A percentile compares a stretch with the other conserved stretches of the same genome.
Conservation (phyloP, 352 stramenopile genomes). For the Phytophthora pinifolia region DNA sequence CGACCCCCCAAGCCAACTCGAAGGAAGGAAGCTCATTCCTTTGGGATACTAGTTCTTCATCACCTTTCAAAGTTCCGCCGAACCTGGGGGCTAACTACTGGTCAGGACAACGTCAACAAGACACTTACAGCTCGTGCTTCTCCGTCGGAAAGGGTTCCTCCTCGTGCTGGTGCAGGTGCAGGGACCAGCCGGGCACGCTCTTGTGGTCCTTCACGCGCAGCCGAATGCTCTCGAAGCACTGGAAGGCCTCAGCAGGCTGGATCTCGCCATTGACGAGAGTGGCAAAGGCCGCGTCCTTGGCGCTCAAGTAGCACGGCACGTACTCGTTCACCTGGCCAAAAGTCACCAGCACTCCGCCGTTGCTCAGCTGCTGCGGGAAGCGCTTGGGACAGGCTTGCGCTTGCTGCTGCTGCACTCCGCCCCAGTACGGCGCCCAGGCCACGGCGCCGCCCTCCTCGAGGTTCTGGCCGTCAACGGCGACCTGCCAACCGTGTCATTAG, state of each 20-base stretch:
- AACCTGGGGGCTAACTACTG: constrained; percentile 25
- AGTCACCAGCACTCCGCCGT: constrained; percentile 69
- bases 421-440: constrained; percentile 78
- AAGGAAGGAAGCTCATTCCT: constrained; percentile 16
- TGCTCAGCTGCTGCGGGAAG: constrained; percentile 56
- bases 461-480: constrained; percentile 83
- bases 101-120: constrained; percentile 14
- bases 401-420: constrained; percentile 48
- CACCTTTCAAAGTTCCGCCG: constrained; percentile 13
- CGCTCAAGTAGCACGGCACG: constrained; percentile 66
- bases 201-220: constrained; percentile 85
- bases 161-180: constrained; percentile 37
- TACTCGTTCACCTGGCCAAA: constrained; percentile 79
- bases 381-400: constrained; percentile 44
- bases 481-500: constrained; percentile 26
- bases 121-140: constrained; percentile 41
- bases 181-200: constrained; percentile 80
- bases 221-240: constrained; percentile 73
- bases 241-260: constrained; percentile 38
- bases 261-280: constrained; percentile 36
- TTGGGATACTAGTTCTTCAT: constrained; percentile 36
- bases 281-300: constrained; percentile 33
- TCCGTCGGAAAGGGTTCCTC: constrained; percentile 23
- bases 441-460: constrained; percentile 67
- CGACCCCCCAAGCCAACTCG: not conserved